A percentile compares a stretch with the other conserved stretches of the same genome.
phyloP scores from a whole-genome alignment of 768 basidiomycete species.

The Tricholoma saponaceum region DNA sequence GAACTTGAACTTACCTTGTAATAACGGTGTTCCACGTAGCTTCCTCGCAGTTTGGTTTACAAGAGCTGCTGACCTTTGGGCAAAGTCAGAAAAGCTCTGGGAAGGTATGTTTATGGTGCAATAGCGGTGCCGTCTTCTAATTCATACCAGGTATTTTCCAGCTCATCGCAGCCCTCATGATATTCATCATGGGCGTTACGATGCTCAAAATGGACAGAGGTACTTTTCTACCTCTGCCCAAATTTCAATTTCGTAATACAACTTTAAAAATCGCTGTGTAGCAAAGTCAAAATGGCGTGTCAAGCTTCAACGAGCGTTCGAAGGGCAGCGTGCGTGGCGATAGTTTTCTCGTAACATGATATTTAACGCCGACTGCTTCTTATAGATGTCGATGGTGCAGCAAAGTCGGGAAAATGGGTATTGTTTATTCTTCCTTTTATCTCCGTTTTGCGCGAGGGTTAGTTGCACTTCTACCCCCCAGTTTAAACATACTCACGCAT shows the following conservation, averaged over 20 bases:
- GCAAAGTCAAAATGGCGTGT: conserved; percentile 93
- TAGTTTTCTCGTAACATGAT: background rate
- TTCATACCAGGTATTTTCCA: conserved; percentile 54
- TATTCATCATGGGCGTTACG: conserved; percentile 89
- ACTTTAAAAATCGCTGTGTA: conserved; percentile 11
- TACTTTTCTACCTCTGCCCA: conserved; percentile 12
- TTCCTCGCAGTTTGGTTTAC: conserved; percentile 98
- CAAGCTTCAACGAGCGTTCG: conserved; percentile 81
- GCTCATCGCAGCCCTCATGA: conserved; percentile 72
- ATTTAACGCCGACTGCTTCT: background rate
- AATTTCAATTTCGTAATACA: background rate
- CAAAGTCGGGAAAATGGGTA: conserved; percentile 72
- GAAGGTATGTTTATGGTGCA: conserved; percentile 57
- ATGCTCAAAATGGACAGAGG: conserved; percentile 93
- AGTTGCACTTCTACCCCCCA: background rate
- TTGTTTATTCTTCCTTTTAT: conserved; percentile 88
- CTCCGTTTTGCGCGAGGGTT: conserved; percentile 91
- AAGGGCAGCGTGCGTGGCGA: conserved; percentile 41
- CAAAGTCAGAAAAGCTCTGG: conserved; percentile 84
- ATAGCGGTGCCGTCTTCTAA: background rate
- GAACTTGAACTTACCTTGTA: background rate
- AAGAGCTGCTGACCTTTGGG: conserved; percentile 79
- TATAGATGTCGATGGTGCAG: conserved; percentile 41
- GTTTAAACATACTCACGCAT: background rate
- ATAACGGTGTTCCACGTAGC: conserved; percentile 15